Evolutionary conservation across 2,329 filamentous ascomycete species (phyloP), one percentile per base, ranked within the genome.

Genomic region (Cladosporium colombiae): DNA sequence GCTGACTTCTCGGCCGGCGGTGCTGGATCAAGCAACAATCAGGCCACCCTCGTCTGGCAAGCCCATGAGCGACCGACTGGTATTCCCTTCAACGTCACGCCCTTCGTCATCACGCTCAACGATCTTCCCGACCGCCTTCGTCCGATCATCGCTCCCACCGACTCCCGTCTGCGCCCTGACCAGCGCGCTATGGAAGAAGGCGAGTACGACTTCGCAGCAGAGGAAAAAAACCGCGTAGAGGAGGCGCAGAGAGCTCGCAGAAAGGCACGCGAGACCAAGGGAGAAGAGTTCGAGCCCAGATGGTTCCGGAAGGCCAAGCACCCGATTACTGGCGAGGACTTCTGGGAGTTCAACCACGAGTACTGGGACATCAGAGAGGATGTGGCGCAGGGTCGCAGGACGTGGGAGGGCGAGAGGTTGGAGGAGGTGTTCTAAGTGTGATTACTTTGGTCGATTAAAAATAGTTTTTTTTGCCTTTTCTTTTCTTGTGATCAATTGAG

Each of bases 181-280:
- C 95, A 99, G 81, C 86, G 95, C 13, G 95, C 95, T 1, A 99
- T 99, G 95, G 95, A 99, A 77, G 93, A 98, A 68, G 95, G 94
- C n/a, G 88, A 93, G 78, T 99, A 99, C 75, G 94, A 98, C 74
- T 84, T 95, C 67, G 95, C 95, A 1, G 95, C 94, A 0, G 87
- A 86, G 5, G 95, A 99, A 82, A 99, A 99, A 86, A 95, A 94
- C 74, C 85, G 95, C 1, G 86, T 99, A 0, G 95, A 99, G 78
- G 91, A 97, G 81, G 93, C 89, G 69, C 95, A 99, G 82, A 85
- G 95, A 67, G 88, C 89, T 11, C 89, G 89, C 66, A 82, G 95
- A 68, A 82, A 91, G 64, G 81, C 84, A 66, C 84, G 93, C 27
- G 94, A 99, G 79, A 84, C 85, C 33, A 85, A 80, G 2, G 95